Evolutionary conservation across 1,284 basidiomycete genomes (phyloP), one percentile per base, ranked within the genome.

Genomic region (Apiotrichum veenhuisii): DNA sequence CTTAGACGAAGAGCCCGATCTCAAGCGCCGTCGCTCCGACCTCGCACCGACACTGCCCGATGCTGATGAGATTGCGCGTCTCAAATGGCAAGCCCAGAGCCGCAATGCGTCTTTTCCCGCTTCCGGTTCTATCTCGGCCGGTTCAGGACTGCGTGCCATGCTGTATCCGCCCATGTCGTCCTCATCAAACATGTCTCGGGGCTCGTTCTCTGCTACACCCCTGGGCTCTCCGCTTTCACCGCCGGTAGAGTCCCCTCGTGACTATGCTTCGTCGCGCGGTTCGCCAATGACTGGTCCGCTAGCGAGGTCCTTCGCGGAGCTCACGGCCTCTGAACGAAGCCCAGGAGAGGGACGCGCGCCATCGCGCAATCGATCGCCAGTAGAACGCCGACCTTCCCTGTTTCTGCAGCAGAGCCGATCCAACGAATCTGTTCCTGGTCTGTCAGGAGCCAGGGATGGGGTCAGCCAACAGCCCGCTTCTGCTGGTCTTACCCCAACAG

Each of bases 1-100:
- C 26, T 15, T 63, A 15, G 50, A 58, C 40, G 72, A 73, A 8
- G 68, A 70, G 34, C 67, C 61, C 26, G 69, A 71, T 23, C 57
- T 58, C 27, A 76, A 74, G 55, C 63, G 74, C 4, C 64, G 74
- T 15, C 55, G 72, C 23, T 73, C 71, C 3, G 74, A 76, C 55
- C 62, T 64, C 8, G 64, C 69, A 0, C 65, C 65, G 1, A 59
- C 65, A 2, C 40, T 63, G 8, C 62, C 64, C 5, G 71, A 74
- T 50, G 58, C 67, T 5, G 74, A 76, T 34, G 74, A 76, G 48
- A 60, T 63, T 5, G 71, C 70, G 5, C 62, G 71, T 50, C 42
- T 74, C 9, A 65, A 65, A 45, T 74, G 72, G 70, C 68, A 70
- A 53, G 66, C 74, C 2, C 72, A 74, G 38, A 69, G 60, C 41